Evolutionary conservation across 768 basidiomycete genomes (phyloP).

Genomic region (Calocybe cyanea): DNA sequence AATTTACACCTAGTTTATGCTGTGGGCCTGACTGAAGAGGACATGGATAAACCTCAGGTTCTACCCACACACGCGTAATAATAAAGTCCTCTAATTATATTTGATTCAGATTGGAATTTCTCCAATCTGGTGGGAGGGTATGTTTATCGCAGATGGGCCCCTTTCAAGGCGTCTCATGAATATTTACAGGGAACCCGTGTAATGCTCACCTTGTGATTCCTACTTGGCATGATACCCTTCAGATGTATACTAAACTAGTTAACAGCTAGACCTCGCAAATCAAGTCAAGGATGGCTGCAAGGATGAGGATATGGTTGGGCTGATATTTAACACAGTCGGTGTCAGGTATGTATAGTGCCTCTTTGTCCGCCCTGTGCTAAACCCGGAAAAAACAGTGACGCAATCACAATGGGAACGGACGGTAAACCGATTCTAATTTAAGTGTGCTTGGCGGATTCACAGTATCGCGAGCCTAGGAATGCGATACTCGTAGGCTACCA

Average conservation of each 20-base stretch:
- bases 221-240: background rate
- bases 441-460: background rate
- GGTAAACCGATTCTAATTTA: conserved; percentile 38
- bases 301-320: conserved; percentile 75
- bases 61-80: background rate
- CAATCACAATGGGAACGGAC: conserved; percentile 87
- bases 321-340: conserved; percentile 84
- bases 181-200: conserved; percentile 72
- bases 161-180: background rate
- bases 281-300: conserved; percentile 81
- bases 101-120: conserved; percentile 73
- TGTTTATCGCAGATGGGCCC: background rate
- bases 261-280: conserved; percentile 71
- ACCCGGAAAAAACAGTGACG: too few species aligned
- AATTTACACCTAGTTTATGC: conserved; percentile 59
- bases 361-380: background rate
- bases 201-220: conserved; percentile 70
- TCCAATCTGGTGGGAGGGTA: conserved; percentile 91
- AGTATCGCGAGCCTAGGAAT: conserved; percentile 50
- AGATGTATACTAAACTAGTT: background rate
- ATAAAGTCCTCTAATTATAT: conserved; percentile 5
- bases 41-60: conserved; percentile 85
- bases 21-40: conserved; percentile 69
- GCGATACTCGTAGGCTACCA: conserved; percentile 73
- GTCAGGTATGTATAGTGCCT: conserved; percentile 50